phyloP scores from a whole-genome alignment of 306 rosid species.

The Lathyrus aphaca region DNA sequence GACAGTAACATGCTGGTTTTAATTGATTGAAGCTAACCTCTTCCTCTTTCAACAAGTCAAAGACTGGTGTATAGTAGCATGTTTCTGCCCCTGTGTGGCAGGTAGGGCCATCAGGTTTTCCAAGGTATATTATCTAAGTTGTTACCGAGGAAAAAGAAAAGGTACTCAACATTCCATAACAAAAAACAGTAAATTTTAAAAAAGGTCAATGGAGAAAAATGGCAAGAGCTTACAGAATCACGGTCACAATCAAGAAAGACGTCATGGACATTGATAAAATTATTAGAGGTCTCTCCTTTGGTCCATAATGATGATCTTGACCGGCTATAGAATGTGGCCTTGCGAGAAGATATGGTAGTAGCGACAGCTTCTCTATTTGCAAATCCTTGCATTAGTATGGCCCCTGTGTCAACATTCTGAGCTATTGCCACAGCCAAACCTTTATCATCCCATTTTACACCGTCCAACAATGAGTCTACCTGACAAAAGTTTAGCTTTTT shows the following conservation, averaged over 20 bases:
- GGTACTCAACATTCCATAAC: slow-evolving; percentile 8
- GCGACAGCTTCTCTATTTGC: slow-evolving; percentile 76
- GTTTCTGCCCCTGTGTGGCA: slow-evolving; percentile 93
- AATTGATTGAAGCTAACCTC: slow-evolving; percentile 54
- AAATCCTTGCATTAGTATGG: slow-evolving; percentile 94
- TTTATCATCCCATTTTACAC: slow-evolving; percentile 84
- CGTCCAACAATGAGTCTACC: slow-evolving; percentile 66
- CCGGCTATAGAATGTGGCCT: slow-evolving; percentile 90
- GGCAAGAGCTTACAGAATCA: slow-evolving; percentile 71
- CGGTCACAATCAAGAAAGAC: slow-evolving; percentile 84
- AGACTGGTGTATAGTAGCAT: slow-evolving; percentile 70
- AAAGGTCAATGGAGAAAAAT: slow-evolving; percentile 12
- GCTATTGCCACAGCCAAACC: slow-evolving; percentile 90
- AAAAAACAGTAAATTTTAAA: background rate
- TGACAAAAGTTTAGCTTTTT: slow-evolving; percentile 46
- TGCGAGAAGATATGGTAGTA: slow-evolving; percentile 59
- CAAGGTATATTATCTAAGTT: slow-evolving; percentile 82
- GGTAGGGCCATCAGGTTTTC: slow-evolving; percentile 94
- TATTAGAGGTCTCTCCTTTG: slow-evolving; percentile 90
- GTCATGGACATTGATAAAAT: slow-evolving; percentile 81
- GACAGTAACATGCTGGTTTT: slow-evolving; percentile 10
- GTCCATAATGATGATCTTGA: slow-evolving; percentile 85
- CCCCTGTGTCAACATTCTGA: slow-evolving; percentile 91
- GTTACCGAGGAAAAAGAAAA: slow-evolving; percentile 1
- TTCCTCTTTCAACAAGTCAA: slow-evolving; percentile 53